Percentiles rank a stretch among this genome's conserved stretches.
These are phyloP conservation scores for Baorangia bicolor DNA, from an alignment of 768 basidiomycete species.

Conservation along the genomic window DNA sequence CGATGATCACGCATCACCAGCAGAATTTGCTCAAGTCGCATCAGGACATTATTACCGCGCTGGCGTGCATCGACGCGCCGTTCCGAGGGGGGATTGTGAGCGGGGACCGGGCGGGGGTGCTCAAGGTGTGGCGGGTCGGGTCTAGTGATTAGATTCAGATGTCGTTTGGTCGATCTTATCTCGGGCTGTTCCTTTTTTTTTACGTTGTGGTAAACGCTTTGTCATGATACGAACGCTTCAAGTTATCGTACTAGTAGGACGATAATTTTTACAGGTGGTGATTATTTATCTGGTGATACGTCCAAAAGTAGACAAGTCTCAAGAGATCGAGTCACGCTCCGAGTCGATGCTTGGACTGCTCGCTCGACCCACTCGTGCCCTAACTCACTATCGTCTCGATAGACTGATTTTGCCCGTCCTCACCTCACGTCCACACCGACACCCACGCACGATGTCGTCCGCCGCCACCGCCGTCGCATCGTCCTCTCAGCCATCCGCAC, in stretches of 20 bases:
- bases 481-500: constrained; percentile 51
- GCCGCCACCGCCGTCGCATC: constrained; percentile 42
- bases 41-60: constrained; percentile 84
- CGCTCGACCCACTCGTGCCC: constrained; percentile 32
- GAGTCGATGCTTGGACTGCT: constrained; percentile 35
- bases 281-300: constrained; percentile 1
- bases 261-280: constrained; percentile 7
- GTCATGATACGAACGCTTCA: too few species aligned
- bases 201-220: too few species aligned
- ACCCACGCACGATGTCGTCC: constrained; percentile 47
- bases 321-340: constrained; percentile 20
- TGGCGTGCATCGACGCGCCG: constrained; percentile 87
- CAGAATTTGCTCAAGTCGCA: constrained; percentile 84
- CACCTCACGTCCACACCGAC: not conserved
- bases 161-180: not conserved
- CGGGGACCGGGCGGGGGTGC: constrained; percentile 83
- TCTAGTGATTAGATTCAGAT: constrained; percentile 34
- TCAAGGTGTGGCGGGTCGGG: constrained; percentile 89
- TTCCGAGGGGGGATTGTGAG: constrained; percentile 92
- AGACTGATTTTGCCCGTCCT: constrained; percentile 5
- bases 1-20: constrained; percentile 77
- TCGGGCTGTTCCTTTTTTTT: not conserved
- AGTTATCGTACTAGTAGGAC: too few species aligned
- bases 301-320: constrained; percentile 25
- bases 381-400: constrained; percentile 12